These are phyloP conservation scores for Metrosideros polymorpha DNA, from an alignment of 441 rosid genomes.

Conservation along the genomic window DNA sequence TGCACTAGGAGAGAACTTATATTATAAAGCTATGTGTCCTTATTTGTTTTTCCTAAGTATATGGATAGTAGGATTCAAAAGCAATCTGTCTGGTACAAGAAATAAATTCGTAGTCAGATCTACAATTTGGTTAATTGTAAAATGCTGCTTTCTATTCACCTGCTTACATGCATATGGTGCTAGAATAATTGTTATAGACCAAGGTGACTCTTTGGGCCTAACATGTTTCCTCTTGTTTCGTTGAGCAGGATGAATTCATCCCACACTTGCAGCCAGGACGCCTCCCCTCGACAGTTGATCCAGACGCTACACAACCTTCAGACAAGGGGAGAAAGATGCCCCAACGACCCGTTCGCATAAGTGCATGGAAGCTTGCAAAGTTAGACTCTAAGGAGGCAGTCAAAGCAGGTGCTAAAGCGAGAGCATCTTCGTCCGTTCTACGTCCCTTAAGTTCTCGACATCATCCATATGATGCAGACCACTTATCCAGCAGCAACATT, in stretches of 20 bases:
- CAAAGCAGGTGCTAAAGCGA: conserved; percentile 82
- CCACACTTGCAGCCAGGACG: conserved; percentile 87
- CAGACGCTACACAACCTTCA: conserved; percentile 35
- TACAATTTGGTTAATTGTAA: neutral
- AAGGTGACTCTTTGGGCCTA: neutral
- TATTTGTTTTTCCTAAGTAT: neutral
- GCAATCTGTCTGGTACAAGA: neutral
- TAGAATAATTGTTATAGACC: neutral
- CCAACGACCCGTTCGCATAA: conserved; percentile 74
- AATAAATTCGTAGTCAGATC: neutral
- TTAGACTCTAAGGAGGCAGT: conserved; percentile 73
- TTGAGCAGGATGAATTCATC: conserved; percentile 72
- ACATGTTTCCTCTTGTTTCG: neutral
- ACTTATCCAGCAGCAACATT: conserved; percentile 49
- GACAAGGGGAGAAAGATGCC: conserved; percentile 53
- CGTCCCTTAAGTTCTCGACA: conserved; percentile 50
- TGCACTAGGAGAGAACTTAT: neutral
- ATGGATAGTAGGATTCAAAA: neutral
- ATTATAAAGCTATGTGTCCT: neutral
- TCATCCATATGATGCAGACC: conserved; percentile 41
- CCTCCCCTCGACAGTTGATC: conserved; percentile 73
- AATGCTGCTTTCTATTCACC: neutral
- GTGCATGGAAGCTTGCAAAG: conserved; percentile 94
- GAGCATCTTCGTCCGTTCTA: conserved; percentile 84
- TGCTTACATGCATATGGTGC: neutral